Evolutionary conservation across 1,139 yeast species (phyloP).

Genomic region (Suhomyces taliae): DNA sequence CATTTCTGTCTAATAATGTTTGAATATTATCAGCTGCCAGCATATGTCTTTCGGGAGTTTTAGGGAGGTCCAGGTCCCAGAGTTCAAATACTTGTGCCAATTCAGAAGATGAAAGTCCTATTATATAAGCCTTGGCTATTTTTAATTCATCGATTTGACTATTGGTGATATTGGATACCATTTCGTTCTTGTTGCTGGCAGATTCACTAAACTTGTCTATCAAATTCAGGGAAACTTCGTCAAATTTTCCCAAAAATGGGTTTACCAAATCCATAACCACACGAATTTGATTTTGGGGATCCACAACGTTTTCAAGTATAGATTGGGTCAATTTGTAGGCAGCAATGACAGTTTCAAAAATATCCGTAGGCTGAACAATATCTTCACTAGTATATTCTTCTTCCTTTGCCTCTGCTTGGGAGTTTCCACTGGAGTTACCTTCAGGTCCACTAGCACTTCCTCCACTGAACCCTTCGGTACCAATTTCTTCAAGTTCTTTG

Average conservation of each 20-base stretch:
- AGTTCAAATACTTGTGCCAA: constrained; percentile 18
- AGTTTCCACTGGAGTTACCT: constrained; percentile 2
- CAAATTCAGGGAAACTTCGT: constrained; percentile 24
- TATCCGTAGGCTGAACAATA: constrained; percentile 39
- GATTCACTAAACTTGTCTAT: constrained; percentile 23
- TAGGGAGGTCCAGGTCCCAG: constrained; percentile 30
- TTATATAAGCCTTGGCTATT: constrained; percentile 25
- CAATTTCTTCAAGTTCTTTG: constrained; percentile 21
- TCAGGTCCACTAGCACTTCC: background rate
- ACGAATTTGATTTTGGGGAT: constrained; percentile 1
- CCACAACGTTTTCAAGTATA: constrained; percentile 25
- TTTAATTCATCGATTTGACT: constrained; percentile 26
- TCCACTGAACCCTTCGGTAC: background rate
- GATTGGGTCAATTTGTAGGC: constrained; percentile 33
- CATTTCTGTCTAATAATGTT: constrained; percentile 40
- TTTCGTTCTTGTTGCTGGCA: constrained; percentile 21
- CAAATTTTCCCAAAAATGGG: constrained; percentile 23
- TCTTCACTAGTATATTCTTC: constrained; percentile 29
- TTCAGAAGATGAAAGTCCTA: constrained; percentile 21
- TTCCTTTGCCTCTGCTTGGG: constrained; percentile 8
- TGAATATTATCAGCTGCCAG: constrained; percentile 46
- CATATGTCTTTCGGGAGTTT: constrained; percentile 37
- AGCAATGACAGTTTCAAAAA: constrained; percentile 37
- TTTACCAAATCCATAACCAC: constrained; percentile 10
- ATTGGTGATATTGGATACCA: constrained; percentile 26